Base-by-base conservation (phyloP, 768 basidiomycete species). In the Dacryopinax spathularia region DNA sequence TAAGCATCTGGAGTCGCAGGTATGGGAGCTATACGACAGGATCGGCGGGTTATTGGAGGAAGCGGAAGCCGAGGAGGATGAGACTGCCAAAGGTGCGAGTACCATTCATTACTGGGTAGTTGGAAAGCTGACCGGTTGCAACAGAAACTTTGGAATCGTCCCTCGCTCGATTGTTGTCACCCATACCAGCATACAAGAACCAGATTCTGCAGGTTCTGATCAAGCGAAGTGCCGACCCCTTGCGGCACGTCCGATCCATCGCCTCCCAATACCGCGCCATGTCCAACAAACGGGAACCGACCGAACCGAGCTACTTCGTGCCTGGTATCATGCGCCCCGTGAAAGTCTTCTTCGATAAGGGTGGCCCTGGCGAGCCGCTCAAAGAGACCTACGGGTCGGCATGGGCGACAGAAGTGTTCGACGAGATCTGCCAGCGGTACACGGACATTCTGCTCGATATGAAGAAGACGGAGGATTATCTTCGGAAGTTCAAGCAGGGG, bases 401-500 rank as follows among this genome's bases (percentile, higher is more conserved):
- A 37, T 74, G 72, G 73, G 67, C 69, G 20, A 66, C 65, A 33
- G 62, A 66, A 6, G 68, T 75, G 6, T 72, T 76, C 33, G 71
- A 71, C 35, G 70, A 72, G 7, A 34, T 36, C 29, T 66, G 5
- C 29, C 37, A 31, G 63, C 91, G 91, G 69, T 96, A 95, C 72
- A 83, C 87, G 13, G 80, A 81, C 63, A 87, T 90, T 70, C 78
- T 98, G 25, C 79, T 84, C 10, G 82, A 84, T 0, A 91, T 94
- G 82, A 89, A 85, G 73, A 95, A 95, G 77, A 91, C 91, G 7
- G 92, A 97, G 67, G 92, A 93, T 70, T 87, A 90, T 12, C 76
- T 98, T 27, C 80, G 87, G 36, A 82, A 89, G 35, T 79, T 95
- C 68, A 92, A 93, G 71, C 95, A 89, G 72, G 87, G 88, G 43